These are phyloP conservation scores for Furcasterigmium sp. DNA, from an alignment of 2,329 filamentous ascomycete genomes.

Conservation along the genomic window DNA sequence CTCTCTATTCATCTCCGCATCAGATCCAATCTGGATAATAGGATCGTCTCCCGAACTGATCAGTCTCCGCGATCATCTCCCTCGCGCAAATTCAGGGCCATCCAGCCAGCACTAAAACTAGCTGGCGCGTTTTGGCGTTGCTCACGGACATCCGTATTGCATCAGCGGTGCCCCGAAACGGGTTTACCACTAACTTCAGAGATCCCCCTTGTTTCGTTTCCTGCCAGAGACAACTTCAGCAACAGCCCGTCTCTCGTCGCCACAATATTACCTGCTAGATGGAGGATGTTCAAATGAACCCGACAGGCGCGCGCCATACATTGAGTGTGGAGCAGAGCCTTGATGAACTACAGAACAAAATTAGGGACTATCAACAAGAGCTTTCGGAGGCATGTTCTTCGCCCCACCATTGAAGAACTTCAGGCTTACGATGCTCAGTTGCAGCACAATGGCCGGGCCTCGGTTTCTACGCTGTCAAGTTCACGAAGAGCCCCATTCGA, in stretches of 20 bases:
- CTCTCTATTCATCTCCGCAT: too few species aligned
- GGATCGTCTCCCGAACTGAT: too few species aligned
- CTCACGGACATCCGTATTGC: background rate
- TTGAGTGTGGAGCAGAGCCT: slow-evolving; percentile 61
- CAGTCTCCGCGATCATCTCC: too few species aligned
- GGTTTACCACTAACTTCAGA: background rate
- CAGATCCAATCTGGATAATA: too few species aligned
- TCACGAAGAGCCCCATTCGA: slow-evolving; percentile 23
- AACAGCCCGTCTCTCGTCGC: too few species aligned
- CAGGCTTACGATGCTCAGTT: slow-evolving; percentile 13
- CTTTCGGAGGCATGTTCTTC: slow-evolving; percentile 22
- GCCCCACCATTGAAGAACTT: background rate
- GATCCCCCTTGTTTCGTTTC: too few species aligned
- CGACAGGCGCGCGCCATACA: slow-evolving; percentile 33
- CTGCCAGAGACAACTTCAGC: too few species aligned
- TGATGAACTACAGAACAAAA: slow-evolving; percentile 56
- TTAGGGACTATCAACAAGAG: slow-evolving; percentile 47
- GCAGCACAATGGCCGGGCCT: slow-evolving; percentile 5
- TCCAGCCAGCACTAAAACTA: too few species aligned
- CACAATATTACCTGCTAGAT: too few species aligned
- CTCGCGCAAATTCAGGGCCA: too few species aligned
- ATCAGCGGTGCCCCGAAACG: background rate
- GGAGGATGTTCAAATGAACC: too few species aligned
- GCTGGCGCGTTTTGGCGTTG: background rate
- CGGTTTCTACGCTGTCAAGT: slow-evolving; percentile 2